phyloP scores from a whole-genome alignment of 768 basidiomycete species.

The Roridomyces roridus region DNA sequence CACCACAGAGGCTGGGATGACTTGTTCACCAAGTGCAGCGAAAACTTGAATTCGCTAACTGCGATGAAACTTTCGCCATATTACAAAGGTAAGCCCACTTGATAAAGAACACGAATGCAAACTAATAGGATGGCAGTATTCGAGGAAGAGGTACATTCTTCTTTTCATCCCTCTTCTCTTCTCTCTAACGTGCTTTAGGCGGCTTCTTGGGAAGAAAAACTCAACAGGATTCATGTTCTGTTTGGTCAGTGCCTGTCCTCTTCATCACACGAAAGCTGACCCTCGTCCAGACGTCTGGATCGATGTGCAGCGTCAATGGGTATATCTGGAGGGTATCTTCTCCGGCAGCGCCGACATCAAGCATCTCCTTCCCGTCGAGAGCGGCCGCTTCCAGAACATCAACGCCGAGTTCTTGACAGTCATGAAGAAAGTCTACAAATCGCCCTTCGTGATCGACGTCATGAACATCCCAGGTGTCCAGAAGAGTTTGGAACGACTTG shows the following conservation, averaged over 20 bases:
- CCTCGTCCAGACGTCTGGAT: constrained; percentile 88
- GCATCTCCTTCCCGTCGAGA: constrained; percentile 96
- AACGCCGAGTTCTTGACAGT: constrained; percentile 97
- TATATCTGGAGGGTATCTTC: constrained; percentile 99
- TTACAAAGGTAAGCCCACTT: constrained; percentile 76
- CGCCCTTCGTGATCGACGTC: constrained; percentile 95
- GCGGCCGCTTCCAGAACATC: constrained; percentile 97
- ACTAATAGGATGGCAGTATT: constrained; percentile 59
- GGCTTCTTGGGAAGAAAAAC: constrained; percentile 94
- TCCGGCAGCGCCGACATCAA: constrained; percentile 99
- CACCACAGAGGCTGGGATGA: constrained; percentile 90
- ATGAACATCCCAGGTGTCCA: constrained; percentile 96
- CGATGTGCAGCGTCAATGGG: constrained; percentile 99
- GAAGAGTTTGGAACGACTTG: constrained; percentile 95
- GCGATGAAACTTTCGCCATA: constrained; percentile 99
- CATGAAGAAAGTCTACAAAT: constrained; percentile 99
- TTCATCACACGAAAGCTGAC: constrained; percentile 3
- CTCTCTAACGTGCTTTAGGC: constrained; percentile 51
- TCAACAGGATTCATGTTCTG: constrained; percentile 94
- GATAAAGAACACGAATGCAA: not conserved
- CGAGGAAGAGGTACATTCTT: constrained; percentile 74
- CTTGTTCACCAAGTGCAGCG: constrained; percentile 94
- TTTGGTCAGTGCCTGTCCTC: constrained; percentile 65
- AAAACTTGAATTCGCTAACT: constrained; percentile 93
- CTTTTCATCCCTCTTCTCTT: not conserved